These are phyloP conservation scores for Leucocoprinus sp. DNA, from an alignment of 768 basidiomycete species.

Conservation along the genomic window DNA sequence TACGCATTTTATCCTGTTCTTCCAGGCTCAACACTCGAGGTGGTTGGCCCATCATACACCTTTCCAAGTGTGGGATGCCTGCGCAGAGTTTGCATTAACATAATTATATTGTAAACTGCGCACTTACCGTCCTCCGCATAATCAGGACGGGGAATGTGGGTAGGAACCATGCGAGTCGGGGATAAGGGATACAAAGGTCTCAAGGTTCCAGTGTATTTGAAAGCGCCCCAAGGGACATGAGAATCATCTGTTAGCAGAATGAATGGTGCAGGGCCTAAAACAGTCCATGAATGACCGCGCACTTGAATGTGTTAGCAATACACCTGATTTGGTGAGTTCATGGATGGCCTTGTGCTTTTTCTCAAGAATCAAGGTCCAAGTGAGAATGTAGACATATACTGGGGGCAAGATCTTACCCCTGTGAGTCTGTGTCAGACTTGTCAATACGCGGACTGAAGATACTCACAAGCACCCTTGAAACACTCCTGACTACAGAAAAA, in stretches of 20 bases:
- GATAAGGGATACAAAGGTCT: conserved; percentile 88
- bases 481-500: conserved; percentile 95
- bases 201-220: conserved; percentile 69
- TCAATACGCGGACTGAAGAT: conserved; percentile 5
- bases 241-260: conserved; percentile 45
- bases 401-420: conserved; percentile 24
- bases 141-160: conserved; percentile 81
- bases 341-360: conserved; percentile 81
- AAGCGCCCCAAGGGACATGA: conserved; percentile 74
- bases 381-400: neutral
- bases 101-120: conserved; percentile 7
- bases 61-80: conserved; percentile 58
- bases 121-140: conserved; percentile 54
- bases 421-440: conserved; percentile 11
- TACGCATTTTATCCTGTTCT: conserved; percentile 87
- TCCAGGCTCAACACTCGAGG: conserved; percentile 58
- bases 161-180: conserved; percentile 65
- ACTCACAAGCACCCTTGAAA: conserved; percentile 91
- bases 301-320: conserved; percentile 1
- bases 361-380: conserved; percentile 27
- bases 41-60: conserved; percentile 46
- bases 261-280: neutral
- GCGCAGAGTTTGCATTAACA: conserved; percentile 11
- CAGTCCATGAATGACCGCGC: too few species aligned
- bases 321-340: conserved; percentile 40